These are phyloP conservation scores for Tetrahymena borealis DNA, from an alignment of 73 alveolate species.

Conservation along the genomic window DNA sequence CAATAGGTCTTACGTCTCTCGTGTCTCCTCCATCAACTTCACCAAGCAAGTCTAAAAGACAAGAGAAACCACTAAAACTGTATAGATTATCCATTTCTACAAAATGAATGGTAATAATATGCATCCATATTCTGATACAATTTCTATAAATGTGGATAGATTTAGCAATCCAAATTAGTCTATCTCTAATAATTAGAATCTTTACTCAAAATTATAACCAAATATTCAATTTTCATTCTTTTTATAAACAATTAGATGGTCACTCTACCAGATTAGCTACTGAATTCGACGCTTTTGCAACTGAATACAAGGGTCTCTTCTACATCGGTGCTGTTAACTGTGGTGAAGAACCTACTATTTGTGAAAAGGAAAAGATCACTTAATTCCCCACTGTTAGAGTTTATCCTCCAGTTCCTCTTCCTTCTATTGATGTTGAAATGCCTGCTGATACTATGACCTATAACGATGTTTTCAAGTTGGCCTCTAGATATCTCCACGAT, in stretches of 20 bases:
- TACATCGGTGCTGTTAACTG: slow-evolving; percentile 88
- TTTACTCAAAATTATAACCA: neutral
- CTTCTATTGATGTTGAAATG: slow-evolving; percentile 82
- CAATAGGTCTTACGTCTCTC: slow-evolving; percentile 34
- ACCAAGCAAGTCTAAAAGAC: slow-evolving; percentile 38
- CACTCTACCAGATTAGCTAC: slow-evolving; percentile 37
- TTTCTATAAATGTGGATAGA: too few relatives aligned
- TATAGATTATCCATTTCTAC: slow-evolving; percentile 47
- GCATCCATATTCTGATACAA: too few relatives aligned
- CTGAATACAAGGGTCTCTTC: slow-evolving; percentile 93
- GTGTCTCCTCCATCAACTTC: slow-evolving; percentile 31
- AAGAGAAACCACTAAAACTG: slow-evolving; percentile 45
- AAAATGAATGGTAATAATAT: slow-evolving; percentile 6
- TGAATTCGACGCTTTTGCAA: slow-evolving; percentile 73
- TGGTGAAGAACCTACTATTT: slow-evolving; percentile 65
- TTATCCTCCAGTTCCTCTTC: slow-evolving; percentile 97
- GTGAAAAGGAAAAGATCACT: slow-evolving; percentile 78
- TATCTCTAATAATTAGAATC: too few relatives aligned
- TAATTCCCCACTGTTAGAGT: slow-evolving; percentile 80
- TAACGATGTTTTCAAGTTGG: slow-evolving; percentile 55
- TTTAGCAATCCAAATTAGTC: too few relatives aligned
- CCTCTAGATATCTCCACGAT: slow-evolving; percentile 68
- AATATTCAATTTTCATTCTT: neutral
- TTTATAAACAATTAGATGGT: slow-evolving; percentile 1
- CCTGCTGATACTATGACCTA: slow-evolving; percentile 24